Evolutionary conservation across 1,284 basidiomycete species (phyloP).

Genomic region (Heterobasidion occidentale): DNA sequence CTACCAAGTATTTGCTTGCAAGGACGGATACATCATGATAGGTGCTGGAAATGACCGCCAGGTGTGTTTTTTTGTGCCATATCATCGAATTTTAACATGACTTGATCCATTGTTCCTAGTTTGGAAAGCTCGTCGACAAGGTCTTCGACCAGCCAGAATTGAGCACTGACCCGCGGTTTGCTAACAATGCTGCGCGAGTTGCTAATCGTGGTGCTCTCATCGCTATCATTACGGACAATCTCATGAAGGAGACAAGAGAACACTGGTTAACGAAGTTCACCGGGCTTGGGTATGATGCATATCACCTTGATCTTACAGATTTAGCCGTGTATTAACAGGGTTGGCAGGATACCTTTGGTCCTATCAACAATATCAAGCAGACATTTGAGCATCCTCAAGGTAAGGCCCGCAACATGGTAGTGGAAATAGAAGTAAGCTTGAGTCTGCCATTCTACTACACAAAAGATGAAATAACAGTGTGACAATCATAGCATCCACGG

Average conservation of each 20-base stretch:
- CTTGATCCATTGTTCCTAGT: slow-evolving; percentile 34
- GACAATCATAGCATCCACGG: slow-evolving; percentile 20
- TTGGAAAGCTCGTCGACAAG: slow-evolving; percentile 52
- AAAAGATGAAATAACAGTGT: background rate
- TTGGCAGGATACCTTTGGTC: slow-evolving; percentile 74
- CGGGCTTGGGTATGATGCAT: slow-evolving; percentile 62
- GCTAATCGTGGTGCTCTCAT: slow-evolving; percentile 69
- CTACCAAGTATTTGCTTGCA: slow-evolving; percentile 87
- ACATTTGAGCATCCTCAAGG: slow-evolving; percentile 93
- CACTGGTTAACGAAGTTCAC: slow-evolving; percentile 72
- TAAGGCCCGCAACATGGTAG: slow-evolving; percentile 50
- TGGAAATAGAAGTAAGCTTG: slow-evolving; percentile 50
- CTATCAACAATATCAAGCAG: slow-evolving; percentile 87
- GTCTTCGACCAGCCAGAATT: slow-evolving; percentile 56
- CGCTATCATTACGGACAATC: slow-evolving; percentile 57
- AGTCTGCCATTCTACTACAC: slow-evolving; percentile 4
- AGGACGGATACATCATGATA: slow-evolving; percentile 89
- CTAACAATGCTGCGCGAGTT: slow-evolving; percentile 72
- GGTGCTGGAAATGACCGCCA: slow-evolving; percentile 90
- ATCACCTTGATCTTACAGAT: background rate
- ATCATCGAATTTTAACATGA: slow-evolving; percentile 1
- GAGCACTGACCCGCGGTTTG: slow-evolving; percentile 52
- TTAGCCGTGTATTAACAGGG: background rate
- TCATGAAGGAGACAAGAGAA: slow-evolving; percentile 51
- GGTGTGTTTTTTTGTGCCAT: slow-evolving; percentile 33